Conservation (phyloP, 116 monocot genomes). For the Papilionanthe hybrid region DNA sequence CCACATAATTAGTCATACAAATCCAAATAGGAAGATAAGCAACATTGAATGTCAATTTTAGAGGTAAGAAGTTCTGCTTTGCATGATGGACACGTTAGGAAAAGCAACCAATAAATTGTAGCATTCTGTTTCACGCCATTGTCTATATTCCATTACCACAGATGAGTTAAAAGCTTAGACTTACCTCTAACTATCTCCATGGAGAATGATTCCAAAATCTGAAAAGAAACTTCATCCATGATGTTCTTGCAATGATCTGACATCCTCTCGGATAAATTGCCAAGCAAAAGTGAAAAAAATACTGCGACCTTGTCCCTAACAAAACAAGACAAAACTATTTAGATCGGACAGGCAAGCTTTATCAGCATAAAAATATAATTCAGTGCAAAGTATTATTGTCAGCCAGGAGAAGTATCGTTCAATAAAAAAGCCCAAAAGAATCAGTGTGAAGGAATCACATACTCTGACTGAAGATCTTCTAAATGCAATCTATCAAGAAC, state of each 20-base stretch:
- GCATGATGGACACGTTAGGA: neutral
- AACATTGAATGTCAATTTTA: neutral
- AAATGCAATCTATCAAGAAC: conserved; percentile 25
- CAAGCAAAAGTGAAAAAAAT: conserved; percentile 53
- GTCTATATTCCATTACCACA: neutral
- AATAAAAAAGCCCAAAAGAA: neutral
- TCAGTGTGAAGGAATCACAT: conserved; percentile 25
- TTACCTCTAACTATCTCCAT: conserved; percentile 43
- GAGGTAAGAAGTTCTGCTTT: neutral
- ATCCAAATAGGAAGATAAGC: neutral
- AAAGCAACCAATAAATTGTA: neutral
- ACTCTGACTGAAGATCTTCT: conserved; percentile 57
- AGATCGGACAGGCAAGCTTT: neutral
- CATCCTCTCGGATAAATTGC: conserved; percentile 19
- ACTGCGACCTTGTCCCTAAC: conserved; percentile 61
- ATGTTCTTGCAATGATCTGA: conserved; percentile 13
- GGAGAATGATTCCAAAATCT: conserved; percentile 20
- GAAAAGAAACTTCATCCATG: conserved; percentile 13
- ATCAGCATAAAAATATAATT: neutral
- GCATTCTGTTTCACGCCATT: neutral
- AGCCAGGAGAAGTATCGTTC: neutral
- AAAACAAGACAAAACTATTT: conserved; percentile 9
- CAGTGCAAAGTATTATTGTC: neutral
- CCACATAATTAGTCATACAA: neutral
- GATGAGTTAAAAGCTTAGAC: neutral